A percentile compares a stretch with the other conserved stretches of the same genome.
These are phyloP conservation scores for Phialophora verrucosa DNA, from an alignment of 2,329 filamentous ascomycete species.

Conservation along the genomic window DNA sequence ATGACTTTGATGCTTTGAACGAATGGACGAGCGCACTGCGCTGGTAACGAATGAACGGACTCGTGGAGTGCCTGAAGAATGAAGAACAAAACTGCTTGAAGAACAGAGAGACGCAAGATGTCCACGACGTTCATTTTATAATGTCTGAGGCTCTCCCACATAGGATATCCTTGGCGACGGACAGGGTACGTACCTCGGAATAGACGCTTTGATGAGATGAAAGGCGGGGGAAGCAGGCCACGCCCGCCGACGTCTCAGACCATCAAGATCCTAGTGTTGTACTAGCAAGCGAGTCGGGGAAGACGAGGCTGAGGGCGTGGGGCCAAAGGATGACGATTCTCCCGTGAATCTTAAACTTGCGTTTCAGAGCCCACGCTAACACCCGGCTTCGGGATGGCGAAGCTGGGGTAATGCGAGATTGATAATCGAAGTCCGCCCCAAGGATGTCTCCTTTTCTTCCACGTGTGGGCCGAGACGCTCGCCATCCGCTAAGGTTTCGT, in stretches of 20 bases:
- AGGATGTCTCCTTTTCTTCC: neutral
- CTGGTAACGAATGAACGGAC: slow-evolving; percentile 22
- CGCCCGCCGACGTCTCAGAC: slow-evolving; percentile 19
- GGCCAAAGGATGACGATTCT: slow-evolving; percentile 16
- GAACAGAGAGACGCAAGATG: neutral
- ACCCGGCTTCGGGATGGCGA: slow-evolving; percentile 1
- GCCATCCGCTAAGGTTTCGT: neutral
- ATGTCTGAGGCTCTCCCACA: neutral
- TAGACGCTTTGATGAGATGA: slow-evolving; percentile 4
- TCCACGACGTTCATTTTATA: slow-evolving; percentile 8
- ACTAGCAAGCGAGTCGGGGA: neutral
- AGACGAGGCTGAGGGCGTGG: slow-evolving; percentile 17
- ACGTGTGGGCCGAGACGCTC: neutral
- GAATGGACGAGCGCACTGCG: slow-evolving; percentile 30
- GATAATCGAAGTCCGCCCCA: neutral
- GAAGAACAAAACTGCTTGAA: slow-evolving; percentile 8
- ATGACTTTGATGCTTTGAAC: slow-evolving; percentile 16
- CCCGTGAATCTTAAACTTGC: slow-evolving; percentile 22
- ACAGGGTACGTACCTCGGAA: neutral
- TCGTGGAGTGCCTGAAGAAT: slow-evolving; percentile 16
- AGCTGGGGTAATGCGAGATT: neutral
- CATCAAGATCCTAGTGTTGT: neutral
- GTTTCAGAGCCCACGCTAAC: slow-evolving; percentile 22
- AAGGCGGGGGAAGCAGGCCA: slow-evolving; percentile 10
- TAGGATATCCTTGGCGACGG: neutral